These are phyloP conservation scores for Thraustochytrium sp. DNA, from an alignment of 352 stramenopile genomes.

Conservation along the genomic window DNA sequence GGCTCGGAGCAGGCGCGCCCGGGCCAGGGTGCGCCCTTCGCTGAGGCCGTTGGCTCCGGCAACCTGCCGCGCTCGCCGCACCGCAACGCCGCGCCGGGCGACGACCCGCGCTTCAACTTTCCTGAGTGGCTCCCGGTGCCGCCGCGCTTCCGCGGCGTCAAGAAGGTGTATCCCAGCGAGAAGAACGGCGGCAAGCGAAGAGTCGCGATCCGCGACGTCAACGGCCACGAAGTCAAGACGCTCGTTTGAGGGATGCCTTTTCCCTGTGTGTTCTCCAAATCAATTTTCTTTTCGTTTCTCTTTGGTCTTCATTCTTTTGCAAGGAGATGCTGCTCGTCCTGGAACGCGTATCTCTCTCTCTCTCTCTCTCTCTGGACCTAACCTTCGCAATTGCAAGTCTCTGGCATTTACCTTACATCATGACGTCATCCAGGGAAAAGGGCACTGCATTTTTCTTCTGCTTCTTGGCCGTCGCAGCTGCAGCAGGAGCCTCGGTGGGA, in stretches of 20 bases:
- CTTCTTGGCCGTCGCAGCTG: no score
- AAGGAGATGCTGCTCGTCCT: no score
- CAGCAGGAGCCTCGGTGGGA: no score
- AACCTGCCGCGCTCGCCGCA: background rate
- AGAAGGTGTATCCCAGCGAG: slow-evolving; percentile 45
- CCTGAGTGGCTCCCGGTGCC: slow-evolving; percentile 29
- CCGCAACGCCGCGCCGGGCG: background rate
- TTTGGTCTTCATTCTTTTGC: no score
- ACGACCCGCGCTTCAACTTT: slow-evolving; percentile 40
- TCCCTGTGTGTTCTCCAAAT: no score
- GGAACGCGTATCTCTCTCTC: no score
- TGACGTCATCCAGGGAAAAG: background rate
- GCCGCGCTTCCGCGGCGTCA: slow-evolving; percentile 34
- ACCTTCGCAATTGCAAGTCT: no score
- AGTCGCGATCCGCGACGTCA: slow-evolving; percentile 22
- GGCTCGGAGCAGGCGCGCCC: no score
- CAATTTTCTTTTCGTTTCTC: no score
- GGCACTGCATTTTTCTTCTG: no score
- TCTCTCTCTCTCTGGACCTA: no score
- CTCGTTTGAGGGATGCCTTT: background rate
- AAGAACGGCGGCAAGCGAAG: slow-evolving; percentile 43
- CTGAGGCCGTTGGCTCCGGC: background rate
- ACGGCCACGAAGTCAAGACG: slow-evolving; percentile 6
- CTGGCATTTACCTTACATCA: no score
- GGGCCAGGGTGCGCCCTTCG: background rate